Conservation (phyloP, 306 rosid species). For the Trifolium repens region DNA sequence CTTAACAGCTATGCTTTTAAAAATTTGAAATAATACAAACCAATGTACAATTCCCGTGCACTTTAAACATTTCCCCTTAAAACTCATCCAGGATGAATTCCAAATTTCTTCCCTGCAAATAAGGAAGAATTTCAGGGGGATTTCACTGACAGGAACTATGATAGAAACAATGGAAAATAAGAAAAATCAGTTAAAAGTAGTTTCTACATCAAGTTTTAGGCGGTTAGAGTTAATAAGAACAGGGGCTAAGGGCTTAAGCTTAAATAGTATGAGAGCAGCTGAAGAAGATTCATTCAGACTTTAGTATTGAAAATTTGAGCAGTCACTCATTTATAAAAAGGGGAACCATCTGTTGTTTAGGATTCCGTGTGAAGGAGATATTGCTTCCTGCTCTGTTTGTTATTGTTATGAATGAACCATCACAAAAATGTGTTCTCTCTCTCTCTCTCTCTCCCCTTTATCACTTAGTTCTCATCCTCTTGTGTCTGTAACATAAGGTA, state of each 20-base stretch:
- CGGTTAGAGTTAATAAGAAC: conserved; percentile 4
- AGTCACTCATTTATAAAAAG: neutral
- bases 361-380: neutral
- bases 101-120: neutral
- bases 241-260: neutral
- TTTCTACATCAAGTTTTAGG: neutral
- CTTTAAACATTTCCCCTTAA: neutral
- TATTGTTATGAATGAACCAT: neutral
- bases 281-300: neutral
- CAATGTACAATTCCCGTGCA: neutral
- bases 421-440: neutral
- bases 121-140: neutral
- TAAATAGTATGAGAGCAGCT: neutral
- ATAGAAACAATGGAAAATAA: neutral
- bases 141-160: neutral
- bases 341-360: neutral
- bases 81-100: neutral
- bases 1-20: neutral
- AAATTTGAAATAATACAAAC: neutral
- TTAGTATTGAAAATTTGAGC: conserved; percentile 7
- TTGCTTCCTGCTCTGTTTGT: neutral
- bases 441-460: neutral
- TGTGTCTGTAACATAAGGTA: conserved; percentile 4
- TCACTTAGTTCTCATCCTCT: neutral
- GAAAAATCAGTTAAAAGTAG: neutral